Evolutionary conservation across 495 filamentous ascomycete species (phyloP), one percentile per base, ranked within the genome.

Genomic region (Cercophora sp.): DNA sequence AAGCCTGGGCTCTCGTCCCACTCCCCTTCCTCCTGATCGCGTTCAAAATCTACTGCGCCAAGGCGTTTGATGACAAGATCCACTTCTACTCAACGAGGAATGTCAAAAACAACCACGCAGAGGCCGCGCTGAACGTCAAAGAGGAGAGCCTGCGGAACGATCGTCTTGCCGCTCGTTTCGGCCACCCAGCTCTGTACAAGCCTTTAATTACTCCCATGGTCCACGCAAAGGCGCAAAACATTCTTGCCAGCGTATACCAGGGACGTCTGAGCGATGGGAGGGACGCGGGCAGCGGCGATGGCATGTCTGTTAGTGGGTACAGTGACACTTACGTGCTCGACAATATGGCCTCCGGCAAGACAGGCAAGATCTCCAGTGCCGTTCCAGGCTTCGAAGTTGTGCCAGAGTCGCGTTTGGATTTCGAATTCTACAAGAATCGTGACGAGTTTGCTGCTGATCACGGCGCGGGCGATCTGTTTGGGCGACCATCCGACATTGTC

Each of bases 161-260:
- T 48, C 84, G 87, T 18, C 81, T 97, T 3, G 85, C 78, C 29
- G 77, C 84, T 34, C 83, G 89, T 34, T 98, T 96, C 67, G 91
- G 91, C 4, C 88, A 97, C 64, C 93, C 93, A 13, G 91, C 87
- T 10, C 81, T 98, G 16, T 95, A 88, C 71, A 87, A 86, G 58
- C 85, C 86, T 6, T 79, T 98, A 42, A 88, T 92, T 57, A 94
- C 89, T 0, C 93, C 93, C 0, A 98, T 98, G 93, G 92, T 98
- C 9, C 87, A 93, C 56, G 88, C 88, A 34, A 92, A 86, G 65
- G 89, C 90, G 15, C 85, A 90, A 52, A 87, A 90, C 44, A 77
- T 89, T 29, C 79, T 98, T 27, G 84, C 83, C 29, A 79, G 85
- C 36, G 76, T 97, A 55, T 96, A 96, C 58, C 80, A 81, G 10